Conservation (phyloP, 768 basidiomycete species). For the Udeniomyces megalosporus region DNA sequence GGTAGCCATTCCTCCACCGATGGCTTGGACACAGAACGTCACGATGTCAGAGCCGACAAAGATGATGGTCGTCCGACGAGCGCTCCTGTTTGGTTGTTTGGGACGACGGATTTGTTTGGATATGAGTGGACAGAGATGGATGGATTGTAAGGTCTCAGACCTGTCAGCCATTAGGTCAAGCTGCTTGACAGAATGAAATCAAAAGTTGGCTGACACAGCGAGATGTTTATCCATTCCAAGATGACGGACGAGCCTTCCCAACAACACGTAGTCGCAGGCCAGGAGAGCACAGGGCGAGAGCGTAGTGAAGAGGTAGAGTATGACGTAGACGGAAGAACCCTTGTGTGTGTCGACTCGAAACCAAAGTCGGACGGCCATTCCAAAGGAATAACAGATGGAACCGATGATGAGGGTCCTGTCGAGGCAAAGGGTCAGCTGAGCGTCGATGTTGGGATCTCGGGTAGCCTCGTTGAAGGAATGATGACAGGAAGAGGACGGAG, state of each 20-base stretch:
- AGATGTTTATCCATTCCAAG: conserved; percentile 14
- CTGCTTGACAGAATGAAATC: background rate
- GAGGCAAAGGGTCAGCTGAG: no score
- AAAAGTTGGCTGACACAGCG: background rate
- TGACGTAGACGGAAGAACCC: background rate
- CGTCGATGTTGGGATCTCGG: no score
- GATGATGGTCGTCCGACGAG: conserved; percentile 4
- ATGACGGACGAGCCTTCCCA: conserved; percentile 10
- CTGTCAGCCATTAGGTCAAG: no score
- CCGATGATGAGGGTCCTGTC: no score
- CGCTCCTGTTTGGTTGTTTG: background rate
- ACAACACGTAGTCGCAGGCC: conserved; percentile 8
- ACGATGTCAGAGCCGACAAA: conserved; percentile 5
- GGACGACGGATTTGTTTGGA: background rate
- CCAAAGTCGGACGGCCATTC: no score
- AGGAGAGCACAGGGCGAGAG: conserved; percentile 3
- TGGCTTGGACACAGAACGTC: conserved; percentile 8
- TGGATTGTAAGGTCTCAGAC: no score
- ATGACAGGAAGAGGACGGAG: background rate
- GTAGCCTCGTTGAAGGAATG: no score
- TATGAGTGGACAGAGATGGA: no score
- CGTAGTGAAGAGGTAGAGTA: conserved; percentile 3
- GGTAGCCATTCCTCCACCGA: conserved; percentile 6
- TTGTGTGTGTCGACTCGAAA: background rate
- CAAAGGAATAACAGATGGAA: no score